Evolutionary conservation across 2,329 filamentous ascomycete genomes (phyloP).

Genomic region (Knufia petricola): DNA sequence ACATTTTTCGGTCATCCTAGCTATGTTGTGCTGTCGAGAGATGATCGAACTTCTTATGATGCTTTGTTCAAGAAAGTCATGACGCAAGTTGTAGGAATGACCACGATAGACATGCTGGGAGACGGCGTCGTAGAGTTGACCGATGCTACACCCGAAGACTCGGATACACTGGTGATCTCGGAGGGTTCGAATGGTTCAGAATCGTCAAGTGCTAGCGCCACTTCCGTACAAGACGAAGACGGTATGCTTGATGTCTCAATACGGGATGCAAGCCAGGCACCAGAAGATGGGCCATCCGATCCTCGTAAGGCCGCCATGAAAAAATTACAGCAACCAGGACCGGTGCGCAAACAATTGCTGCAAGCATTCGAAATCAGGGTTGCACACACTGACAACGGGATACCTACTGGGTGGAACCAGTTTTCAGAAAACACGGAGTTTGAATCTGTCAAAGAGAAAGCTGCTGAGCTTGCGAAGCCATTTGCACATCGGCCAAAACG

Average conservation of each 20-base stretch:
- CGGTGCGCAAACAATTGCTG: slow-evolving; percentile 55
- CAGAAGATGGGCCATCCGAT: slow-evolving; percentile 22
- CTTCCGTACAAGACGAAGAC: slow-evolving; percentile 79
- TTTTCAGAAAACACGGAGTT: slow-evolving; percentile 29
- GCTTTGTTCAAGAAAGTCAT: slow-evolving; percentile 71
- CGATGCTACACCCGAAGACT: slow-evolving; percentile 47
- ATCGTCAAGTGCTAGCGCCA: slow-evolving; percentile 56
- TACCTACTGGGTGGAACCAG: slow-evolving; percentile 62
- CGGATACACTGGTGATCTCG: slow-evolving; percentile 58
- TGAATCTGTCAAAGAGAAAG: slow-evolving; percentile 16
- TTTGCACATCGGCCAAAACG: slow-evolving; percentile 2
- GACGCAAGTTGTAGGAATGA: slow-evolving; percentile 64
- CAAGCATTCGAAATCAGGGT: slow-evolving; percentile 71
- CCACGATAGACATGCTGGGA: slow-evolving; percentile 56
- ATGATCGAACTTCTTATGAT: slow-evolving; percentile 62
- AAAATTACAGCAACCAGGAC: slow-evolving; percentile 38
- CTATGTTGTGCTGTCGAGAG: slow-evolving; percentile 64
- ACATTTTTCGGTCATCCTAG: slow-evolving; percentile 35
- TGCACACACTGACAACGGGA: slow-evolving; percentile 46
- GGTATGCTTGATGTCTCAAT: slow-evolving; percentile 85
- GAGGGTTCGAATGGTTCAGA: slow-evolving; percentile 54
- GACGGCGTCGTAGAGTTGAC: slow-evolving; percentile 38
- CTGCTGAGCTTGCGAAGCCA: slow-evolving; percentile 14
- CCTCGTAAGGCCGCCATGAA: slow-evolving; percentile 19
- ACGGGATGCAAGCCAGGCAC: slow-evolving; percentile 48